These are phyloP conservation scores for Microcos paniculata DNA, from an alignment of 345 rosid genomes.

Conservation along the genomic window DNA sequence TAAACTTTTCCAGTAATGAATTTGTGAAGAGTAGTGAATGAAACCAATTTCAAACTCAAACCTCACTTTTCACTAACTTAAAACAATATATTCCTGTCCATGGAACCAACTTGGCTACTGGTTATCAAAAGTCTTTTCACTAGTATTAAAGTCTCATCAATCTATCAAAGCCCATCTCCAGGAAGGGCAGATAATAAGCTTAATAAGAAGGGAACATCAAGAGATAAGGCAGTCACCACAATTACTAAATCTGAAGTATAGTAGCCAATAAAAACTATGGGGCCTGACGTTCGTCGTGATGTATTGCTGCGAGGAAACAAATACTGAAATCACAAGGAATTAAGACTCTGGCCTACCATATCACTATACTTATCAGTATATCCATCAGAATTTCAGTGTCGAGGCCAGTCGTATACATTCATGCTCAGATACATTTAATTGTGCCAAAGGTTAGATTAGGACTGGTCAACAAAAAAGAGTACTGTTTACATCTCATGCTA, in stretches of 20 bases:
- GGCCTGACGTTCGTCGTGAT: slow-evolving; percentile 10
- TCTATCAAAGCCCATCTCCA: neutral
- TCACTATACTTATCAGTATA: neutral
- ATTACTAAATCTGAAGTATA: slow-evolving; percentile 9
- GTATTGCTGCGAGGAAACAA: slow-evolving; percentile 27
- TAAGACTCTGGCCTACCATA: slow-evolving; percentile 19
- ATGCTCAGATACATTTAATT: neutral
- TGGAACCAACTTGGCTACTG: neutral
- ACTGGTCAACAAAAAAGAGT: slow-evolving; percentile 7
- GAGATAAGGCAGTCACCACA: slow-evolving; percentile 22
- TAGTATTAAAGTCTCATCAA: slow-evolving; percentile 10
- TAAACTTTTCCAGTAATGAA: neutral
- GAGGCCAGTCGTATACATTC: slow-evolving; percentile 10
- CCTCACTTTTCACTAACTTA: neutral
- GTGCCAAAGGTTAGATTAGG: neutral
- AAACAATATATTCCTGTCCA: neutral
- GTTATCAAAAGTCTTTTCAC: slow-evolving; percentile 3
- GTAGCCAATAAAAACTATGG: slow-evolving; percentile 23
- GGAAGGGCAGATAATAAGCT: neutral
- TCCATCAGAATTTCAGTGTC: slow-evolving; percentile 5
- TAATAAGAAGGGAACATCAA: slow-evolving; percentile 4
- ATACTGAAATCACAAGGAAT: slow-evolving; percentile 3
- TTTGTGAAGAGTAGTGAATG: neutral
- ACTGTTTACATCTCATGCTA: neutral
- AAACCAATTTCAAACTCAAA: neutral